Evolutionary conservation across 2,329 filamentous ascomycete genomes (phyloP).

Genomic region (Pochonia chlamydosporia): DNA sequence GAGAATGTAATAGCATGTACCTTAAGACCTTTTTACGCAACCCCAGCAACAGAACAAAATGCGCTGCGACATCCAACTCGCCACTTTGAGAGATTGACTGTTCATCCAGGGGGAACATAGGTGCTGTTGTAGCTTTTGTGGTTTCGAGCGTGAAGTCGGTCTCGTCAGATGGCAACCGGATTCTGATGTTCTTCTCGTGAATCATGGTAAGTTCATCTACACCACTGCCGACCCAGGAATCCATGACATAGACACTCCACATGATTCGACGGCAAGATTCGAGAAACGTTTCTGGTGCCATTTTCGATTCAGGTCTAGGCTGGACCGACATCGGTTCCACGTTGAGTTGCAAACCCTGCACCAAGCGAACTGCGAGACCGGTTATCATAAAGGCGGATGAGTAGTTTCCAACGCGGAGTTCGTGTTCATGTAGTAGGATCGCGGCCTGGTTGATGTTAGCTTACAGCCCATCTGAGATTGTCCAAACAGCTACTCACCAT

Average conservation of each 20-base stretch:
- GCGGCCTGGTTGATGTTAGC: constrained; percentile 6
- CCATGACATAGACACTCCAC: constrained; percentile 15
- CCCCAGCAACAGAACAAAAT: background rate
- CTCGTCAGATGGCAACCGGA: constrained; percentile 10
- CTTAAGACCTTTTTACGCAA: background rate
- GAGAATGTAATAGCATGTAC: too few species aligned
- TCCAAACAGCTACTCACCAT: constrained; percentile 7
- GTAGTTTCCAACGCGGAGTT: constrained; percentile 14
- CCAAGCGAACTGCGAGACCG: constrained; percentile 12
- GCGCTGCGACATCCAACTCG: background rate
- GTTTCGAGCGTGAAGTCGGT: background rate
- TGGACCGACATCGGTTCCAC: constrained; percentile 11
- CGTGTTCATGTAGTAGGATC: constrained; percentile 14
- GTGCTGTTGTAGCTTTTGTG: background rate
- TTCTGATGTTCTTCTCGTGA: constrained; percentile 12
- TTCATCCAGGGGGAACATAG: background rate
- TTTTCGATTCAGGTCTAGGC: background rate
- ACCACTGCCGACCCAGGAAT: constrained; percentile 12
- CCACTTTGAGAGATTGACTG: background rate
- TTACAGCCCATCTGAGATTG: too few species aligned
- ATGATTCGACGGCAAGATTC: constrained; percentile 14
- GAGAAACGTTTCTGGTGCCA: constrained; percentile 4
- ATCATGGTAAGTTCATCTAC: constrained; percentile 14
- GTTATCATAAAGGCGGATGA: constrained; percentile 15
- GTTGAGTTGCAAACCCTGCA: constrained; percentile 14